Base-by-base conservation (phyloP, 371 early-diverging fungal species). In the Capillidium rhysosporum region DNA sequence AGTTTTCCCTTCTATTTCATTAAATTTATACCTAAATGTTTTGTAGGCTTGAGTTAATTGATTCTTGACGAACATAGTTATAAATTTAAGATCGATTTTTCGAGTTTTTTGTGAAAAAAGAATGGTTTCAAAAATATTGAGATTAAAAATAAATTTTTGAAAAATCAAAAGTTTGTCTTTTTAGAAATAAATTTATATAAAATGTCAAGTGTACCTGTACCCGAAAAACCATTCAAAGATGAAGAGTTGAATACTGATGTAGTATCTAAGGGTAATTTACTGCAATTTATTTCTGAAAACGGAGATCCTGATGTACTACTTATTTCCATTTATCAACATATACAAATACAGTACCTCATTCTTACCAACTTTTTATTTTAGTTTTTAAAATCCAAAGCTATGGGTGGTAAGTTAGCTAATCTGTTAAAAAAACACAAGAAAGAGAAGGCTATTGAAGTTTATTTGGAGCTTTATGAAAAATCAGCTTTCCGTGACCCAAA, bases 351-450 rank as follows among this genome's bases (percentile, higher is more conserved):
- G n/a, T n/a, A n/a, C n/a, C n/a, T n/a, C n/a, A n/a, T n/a, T n/a
- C n/a, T n/a, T n/a, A n/a, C n/a, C n/a, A n/a, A n/a, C n/a, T n/a
- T n/a, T n/a, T n/a, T n/a, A n/a, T 38, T 10, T 1, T 21, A 66
- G 56, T 73, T 73, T 54, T 65, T 75, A 18, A 54, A 69, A 16
- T 60, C 61, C 18, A 61, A 67, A 53, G 72, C 69, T 59, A 60
- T 76, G 23, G 67, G 69, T 54, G 76, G 76, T 25, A 74, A 77
- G 58, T 52, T 66, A 7, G 63, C 64, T 26, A 65, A 62, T 40
- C 60, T 77, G 23, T 66, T 63, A 16, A 77, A 76, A 53, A 57
- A 64, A 54, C 60, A 57, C 52, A 77, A 75, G 58, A 69, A 70
- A 59, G 75, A 76, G 23, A 69, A 63, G 3, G 65, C 77, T 28